phyloP scores from a whole-genome alignment of 2,329 filamentous ascomycete species.

The Colletotrichum sp. region DNA sequence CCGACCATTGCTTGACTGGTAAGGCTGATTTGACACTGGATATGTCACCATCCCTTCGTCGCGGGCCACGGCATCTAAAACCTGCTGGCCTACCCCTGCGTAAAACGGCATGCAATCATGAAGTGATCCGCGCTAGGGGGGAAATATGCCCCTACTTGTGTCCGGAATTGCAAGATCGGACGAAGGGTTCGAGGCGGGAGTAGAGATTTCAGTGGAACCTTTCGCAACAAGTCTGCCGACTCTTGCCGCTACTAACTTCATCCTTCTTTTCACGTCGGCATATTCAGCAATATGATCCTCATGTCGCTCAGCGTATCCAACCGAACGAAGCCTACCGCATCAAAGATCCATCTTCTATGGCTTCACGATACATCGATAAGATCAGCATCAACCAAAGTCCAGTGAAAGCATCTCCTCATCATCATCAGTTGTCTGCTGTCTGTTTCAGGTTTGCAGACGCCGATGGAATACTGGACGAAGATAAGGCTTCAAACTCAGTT shows the following conservation, averaged over 20 bases:
- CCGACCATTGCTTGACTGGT: neutral
- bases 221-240: neutral
- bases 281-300: neutral
- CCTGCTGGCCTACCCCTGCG: neutral
- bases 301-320: fast-evolving
- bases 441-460: neutral
- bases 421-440: neutral
- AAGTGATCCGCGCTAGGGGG: neutral
- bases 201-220: neutral
- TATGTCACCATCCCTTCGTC: neutral
- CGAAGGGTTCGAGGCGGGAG: neutral
- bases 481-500: neutral
- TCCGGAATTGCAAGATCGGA: neutral
- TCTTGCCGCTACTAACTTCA: too few relatives aligned
- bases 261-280: neutral
- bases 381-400: neutral
- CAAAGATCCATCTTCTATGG: neutral
- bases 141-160: neutral
- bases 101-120: neutral
- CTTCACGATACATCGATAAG: neutral
- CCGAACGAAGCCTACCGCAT: fast-evolving
- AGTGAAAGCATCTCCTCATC: neutral
- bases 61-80: neutral
- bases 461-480: neutral
- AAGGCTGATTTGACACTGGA: neutral